Conservation (phyloP, 495 filamentous ascomycete genomes). For the Penicillium robsamsonii region DNA sequence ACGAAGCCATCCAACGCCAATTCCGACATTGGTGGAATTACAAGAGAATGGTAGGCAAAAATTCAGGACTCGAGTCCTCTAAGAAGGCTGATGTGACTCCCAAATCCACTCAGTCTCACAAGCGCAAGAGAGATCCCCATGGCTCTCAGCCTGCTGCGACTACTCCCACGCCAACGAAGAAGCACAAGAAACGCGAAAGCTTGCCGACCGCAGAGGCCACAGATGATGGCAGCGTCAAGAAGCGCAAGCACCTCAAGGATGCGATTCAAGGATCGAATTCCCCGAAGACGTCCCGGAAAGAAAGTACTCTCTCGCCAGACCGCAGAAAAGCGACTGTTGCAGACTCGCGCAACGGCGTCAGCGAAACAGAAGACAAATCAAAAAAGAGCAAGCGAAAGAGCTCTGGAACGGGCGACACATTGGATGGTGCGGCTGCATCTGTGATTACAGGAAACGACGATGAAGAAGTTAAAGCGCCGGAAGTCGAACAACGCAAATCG, state of each 20-base stretch:
- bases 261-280: conserved; percentile 18
- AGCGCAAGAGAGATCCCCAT: conserved; percentile 42
- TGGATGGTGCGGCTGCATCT: conserved; percentile 23
- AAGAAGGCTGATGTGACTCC: conserved; percentile 22
- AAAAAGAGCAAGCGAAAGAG: conserved; percentile 31
- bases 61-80: conserved; percentile 16
- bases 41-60: conserved; percentile 30
- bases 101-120: conserved; percentile 31
- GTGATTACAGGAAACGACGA: conserved; percentile 14
- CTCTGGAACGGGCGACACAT: conserved; percentile 13
- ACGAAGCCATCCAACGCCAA: conserved; percentile 4
- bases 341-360: conserved; percentile 18
- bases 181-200: conserved; percentile 36
- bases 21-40: conserved; percentile 6
- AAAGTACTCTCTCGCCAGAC: conserved; percentile 31
- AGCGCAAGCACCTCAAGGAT: conserved; percentile 24
- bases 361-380: conserved; percentile 29
- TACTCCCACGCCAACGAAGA: conserved; percentile 39
- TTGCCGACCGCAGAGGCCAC: conserved; percentile 13
- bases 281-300: conserved; percentile 26
- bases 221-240: conserved; percentile 24
- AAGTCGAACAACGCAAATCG: conserved; percentile 16
- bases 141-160: conserved; percentile 27
- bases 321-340: conserved; percentile 25
- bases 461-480: conserved; percentile 8